Evolutionary conservation across 139 green algal genomes (phyloP).

Genomic region (Closterium sp.): DNA sequence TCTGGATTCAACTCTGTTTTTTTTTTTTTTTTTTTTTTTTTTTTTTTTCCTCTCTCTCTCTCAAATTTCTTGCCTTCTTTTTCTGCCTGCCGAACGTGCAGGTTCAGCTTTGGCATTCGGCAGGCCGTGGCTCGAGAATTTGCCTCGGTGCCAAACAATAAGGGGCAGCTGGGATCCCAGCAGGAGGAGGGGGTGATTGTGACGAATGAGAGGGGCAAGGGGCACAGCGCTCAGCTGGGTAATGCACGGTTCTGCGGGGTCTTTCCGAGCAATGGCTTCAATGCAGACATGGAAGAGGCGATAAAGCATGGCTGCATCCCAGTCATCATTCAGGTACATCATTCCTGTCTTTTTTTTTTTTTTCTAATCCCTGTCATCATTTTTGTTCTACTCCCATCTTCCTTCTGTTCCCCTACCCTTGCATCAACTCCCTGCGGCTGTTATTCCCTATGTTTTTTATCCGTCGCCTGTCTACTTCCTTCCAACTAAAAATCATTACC

Average conservation of each 20-base stretch:
- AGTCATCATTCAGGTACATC: too few relatives aligned
- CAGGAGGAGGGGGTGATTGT: constrained; percentile 13
- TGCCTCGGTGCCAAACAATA: background rate
- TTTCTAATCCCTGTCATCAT: too few relatives aligned
- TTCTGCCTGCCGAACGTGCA: constrained; percentile 1
- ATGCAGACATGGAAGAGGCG: background rate
- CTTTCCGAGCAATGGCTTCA: constrained; percentile 11
- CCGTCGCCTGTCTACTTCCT: too few relatives aligned
- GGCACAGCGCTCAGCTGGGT: background rate
- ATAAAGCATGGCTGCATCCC: constrained; percentile 11
- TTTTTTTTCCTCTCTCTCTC: too few relatives aligned
- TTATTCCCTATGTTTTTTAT: too few relatives aligned
- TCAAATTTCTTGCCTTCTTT: background rate
- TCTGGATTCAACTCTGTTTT: too few relatives aligned
- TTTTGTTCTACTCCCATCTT: too few relatives aligned
- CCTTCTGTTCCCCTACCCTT: too few relatives aligned
- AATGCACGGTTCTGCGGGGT: constrained; percentile 7
- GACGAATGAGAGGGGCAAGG: background rate
- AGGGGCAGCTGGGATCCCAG: background rate
- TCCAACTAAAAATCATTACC: too few relatives aligned
- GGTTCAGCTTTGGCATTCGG: constrained; percentile 35
- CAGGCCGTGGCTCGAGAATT: constrained; percentile 18
- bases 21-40: too few relatives aligned
- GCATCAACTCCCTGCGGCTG: too few relatives aligned
- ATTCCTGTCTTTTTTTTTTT: too few relatives aligned